A percentile compares a stretch with the other conserved stretches of the same genome.
These are phyloP conservation scores for Rubroboletus pulcherrimus DNA, from an alignment of 768 basidiomycete species.

Conservation along the genomic window DNA sequence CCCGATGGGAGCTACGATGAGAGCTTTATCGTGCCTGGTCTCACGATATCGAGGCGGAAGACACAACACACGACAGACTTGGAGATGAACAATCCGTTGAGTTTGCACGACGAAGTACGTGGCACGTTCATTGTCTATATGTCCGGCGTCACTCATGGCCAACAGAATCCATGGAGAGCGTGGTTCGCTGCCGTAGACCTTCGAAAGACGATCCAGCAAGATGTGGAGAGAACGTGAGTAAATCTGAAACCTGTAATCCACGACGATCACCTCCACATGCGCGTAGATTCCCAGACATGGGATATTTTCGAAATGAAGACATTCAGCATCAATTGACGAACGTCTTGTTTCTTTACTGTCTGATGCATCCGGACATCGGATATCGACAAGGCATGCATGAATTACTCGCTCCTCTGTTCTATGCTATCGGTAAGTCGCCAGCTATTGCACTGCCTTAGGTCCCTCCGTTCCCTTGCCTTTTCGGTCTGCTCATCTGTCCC, in stretches of 20 bases:
- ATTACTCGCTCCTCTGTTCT: conserved; percentile 82
- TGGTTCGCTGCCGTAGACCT: conserved; percentile 92
- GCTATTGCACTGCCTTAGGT: not conserved
- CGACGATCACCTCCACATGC: conserved; percentile 1
- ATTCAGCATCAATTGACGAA: conserved; percentile 81
- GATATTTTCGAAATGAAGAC: conserved; percentile 75
- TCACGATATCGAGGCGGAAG: conserved; percentile 32
- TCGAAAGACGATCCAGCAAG: conserved; percentile 84
- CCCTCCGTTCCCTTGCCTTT: conserved; percentile 6
- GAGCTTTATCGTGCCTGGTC: conserved; percentile 56
- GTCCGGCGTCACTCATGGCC: not conserved
- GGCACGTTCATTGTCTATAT: not conserved
- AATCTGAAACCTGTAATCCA: not conserved
- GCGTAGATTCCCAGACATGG: conserved; percentile 91
- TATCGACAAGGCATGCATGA: conserved; percentile 99
- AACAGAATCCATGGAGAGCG: conserved; percentile 89
- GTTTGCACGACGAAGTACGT: conserved; percentile 68
- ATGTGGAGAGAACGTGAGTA: conserved; percentile 91
- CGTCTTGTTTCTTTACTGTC: conserved; percentile 81
- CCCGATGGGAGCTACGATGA: conserved; percentile 85
- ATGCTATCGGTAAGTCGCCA: conserved; percentile 42
- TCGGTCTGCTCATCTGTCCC: conserved; percentile 12
- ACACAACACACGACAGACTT: conserved; percentile 41
- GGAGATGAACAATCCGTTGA: conserved; percentile 77
- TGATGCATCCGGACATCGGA: conserved; percentile 75